Evolutionary conservation across 1,284 basidiomycete species (phyloP), one percentile per base, ranked within the genome.

Genomic region (Sanguinoderma infundibulare): DNA sequence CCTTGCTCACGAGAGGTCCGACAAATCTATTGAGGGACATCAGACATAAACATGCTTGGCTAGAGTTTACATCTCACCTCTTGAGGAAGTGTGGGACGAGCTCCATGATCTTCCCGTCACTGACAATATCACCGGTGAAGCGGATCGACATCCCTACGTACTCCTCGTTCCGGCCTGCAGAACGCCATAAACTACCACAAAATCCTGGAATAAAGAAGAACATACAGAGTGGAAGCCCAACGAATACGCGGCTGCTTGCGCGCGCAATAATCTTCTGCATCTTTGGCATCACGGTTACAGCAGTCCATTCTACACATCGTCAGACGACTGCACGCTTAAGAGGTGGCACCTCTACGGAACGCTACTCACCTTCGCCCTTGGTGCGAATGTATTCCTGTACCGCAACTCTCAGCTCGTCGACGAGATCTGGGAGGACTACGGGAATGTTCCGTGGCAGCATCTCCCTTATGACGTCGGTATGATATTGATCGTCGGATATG

Each of bases 61-160:
- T 2, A 7, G 20, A 14, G 28, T 20, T 38, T 8, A 22, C 6
- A 15, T 60, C 72, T 22, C 57, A 76, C 76, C 71, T 67, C 49
- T 72, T 72, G 20, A 78, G 55, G 40, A 69, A 59, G 5, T 44
- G 38, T 4, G 75, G 77, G 42, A 73, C 63, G 10, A 77, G 60
- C 20, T 63, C 69, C 24, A 68, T 63, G 2, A 55, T 22, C 15
- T 35, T 35, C 20, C 39, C 32, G 53, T 62, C 60, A 14, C 54
- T 54, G 8, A 55, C 52, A 8, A 65, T 53, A 22, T 39, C 52
- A 1, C 54, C 15, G 0, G 63, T 39, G 38, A 65, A 65, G 5
- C 28, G 59, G 51, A 70, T 58, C 0, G 66, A 56, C 3, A 70
- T 56, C 0, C 64, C 35, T 12, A 72, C 55, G 50, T 67, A 74